Conservation (phyloP, 495 filamentous ascomycete species). For the Daldinia loculata region DNA sequence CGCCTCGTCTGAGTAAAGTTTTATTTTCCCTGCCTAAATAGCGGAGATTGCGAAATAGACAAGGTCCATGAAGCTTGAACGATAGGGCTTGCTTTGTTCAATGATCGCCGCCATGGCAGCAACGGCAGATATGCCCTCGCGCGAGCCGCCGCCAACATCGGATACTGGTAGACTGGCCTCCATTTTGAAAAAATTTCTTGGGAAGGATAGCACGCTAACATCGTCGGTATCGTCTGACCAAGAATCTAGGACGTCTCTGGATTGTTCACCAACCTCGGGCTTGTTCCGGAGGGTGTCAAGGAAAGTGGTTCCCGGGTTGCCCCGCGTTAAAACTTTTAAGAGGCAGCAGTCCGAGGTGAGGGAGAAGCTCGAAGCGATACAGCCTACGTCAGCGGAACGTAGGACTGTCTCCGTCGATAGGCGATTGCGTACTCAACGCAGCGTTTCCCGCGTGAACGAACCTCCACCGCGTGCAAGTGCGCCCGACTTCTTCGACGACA, state of each 20-base stretch:
- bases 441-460: conserved; percentile 44
- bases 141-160: conserved; percentile 30
- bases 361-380: conserved; percentile 71
- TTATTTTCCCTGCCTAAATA: conserved; percentile 17
- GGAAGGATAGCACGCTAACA: conserved; percentile 37
- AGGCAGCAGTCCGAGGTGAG: conserved; percentile 82
- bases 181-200: conserved; percentile 48
- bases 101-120: conserved; percentile 38
- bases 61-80: conserved; percentile 31
- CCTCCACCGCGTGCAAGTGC: conserved; percentile 53
- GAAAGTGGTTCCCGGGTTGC: conserved; percentile 80
- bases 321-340: conserved; percentile 77
- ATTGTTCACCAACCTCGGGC: conserved; percentile 49
- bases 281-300: conserved; percentile 67
- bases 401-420: conserved; percentile 80
- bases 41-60: conserved; percentile 16
- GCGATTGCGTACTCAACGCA: conserved; percentile 53
- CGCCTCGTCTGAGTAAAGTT: conserved; percentile 9
- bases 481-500: conserved; percentile 50
- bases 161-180: conserved; percentile 41
- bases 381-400: conserved; percentile 68
- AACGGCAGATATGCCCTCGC: conserved; percentile 29
- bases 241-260: conserved; percentile 42
- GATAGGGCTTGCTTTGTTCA: conserved; percentile 24
- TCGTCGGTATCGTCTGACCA: conserved; percentile 31